phyloP scores from a whole-genome alignment of 225 moss, liverwort and hornwort species.

The Sphagnum contortum region DNA sequence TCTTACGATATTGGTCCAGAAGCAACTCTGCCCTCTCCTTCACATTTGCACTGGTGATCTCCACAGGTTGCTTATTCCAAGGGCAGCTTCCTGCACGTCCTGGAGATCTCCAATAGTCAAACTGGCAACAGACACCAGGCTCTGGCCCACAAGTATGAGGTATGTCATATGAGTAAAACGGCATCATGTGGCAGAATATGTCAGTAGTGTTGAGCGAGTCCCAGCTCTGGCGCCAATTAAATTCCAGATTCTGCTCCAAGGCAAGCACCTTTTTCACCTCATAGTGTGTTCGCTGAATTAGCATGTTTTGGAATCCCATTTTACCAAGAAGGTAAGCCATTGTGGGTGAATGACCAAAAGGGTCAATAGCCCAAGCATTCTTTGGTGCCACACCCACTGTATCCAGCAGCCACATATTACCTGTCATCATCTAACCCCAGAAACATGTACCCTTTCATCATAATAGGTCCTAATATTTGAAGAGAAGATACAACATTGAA shows the following conservation, averaged over 20 bases:
- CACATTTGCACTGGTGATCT: slow-evolving; percentile 61
- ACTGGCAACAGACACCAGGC: slow-evolving; percentile 94
- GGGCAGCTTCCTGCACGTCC: slow-evolving; percentile 72
- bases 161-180: slow-evolving; percentile 94
- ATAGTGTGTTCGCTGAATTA: slow-evolving; percentile 98
- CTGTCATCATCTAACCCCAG: slow-evolving; percentile 74
- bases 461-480: background rate
- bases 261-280: slow-evolving; percentile 97
- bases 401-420: slow-evolving; percentile 89
- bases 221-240: slow-evolving; percentile 98
- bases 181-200: slow-evolving; percentile 99
- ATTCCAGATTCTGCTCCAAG: slow-evolving; percentile 71
- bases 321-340: slow-evolving; percentile 89
- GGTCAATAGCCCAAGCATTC: slow-evolving; percentile 99
- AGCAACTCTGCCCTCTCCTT: slow-evolving; percentile 78
- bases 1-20: slow-evolving; percentile 93
- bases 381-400: slow-evolving; percentile 71
- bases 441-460: slow-evolving; percentile 1
- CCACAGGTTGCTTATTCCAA: slow-evolving; percentile 67
- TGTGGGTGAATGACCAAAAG: slow-evolving; percentile 93
- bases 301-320: slow-evolving; percentile 99
- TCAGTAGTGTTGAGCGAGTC: slow-evolving; percentile 77
- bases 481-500: background rate
- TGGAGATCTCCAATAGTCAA: slow-evolving; percentile 86
- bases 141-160: slow-evolving; percentile 99